These are phyloP conservation scores for Trametes elegans DNA, from an alignment of 768 basidiomycete genomes.

Conservation along the genomic window DNA sequence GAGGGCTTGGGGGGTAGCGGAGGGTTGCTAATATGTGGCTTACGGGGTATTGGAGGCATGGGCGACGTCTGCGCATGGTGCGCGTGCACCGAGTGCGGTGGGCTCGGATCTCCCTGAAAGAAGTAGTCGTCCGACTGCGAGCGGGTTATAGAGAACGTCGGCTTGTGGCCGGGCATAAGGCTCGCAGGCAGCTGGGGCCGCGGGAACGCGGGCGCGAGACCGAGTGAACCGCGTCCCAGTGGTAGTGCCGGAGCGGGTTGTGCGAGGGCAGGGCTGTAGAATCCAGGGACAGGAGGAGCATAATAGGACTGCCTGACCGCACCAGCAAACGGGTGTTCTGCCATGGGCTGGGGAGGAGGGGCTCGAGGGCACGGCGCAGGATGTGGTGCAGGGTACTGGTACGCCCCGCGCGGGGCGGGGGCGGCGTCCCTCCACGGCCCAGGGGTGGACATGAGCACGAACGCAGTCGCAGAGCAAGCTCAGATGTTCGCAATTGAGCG, in stretches of 20 bases:
- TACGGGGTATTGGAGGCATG: conserved; percentile 23
- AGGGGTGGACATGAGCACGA: conserved; percentile 11
- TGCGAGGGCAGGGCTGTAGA: conserved; percentile 19
- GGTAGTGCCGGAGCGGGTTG: conserved; percentile 3
- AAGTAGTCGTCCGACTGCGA: conserved; percentile 19
- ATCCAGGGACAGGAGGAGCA: conserved; percentile 11
- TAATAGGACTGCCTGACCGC: not conserved
- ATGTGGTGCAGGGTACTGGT: too few relatives aligned
- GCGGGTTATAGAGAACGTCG: conserved; percentile 5
- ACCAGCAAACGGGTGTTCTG: conserved; percentile 10
- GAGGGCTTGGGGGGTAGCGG: conserved; percentile 27
- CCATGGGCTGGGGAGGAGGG: conserved; percentile 6
- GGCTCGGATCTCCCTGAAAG: conserved; percentile 3
- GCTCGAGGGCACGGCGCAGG: not conserved
- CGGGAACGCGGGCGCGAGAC: conserved; percentile 11
- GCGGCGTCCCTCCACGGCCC: conserved; percentile 16
- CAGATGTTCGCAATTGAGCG: not conserved
- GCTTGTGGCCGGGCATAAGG: conserved; percentile 11
- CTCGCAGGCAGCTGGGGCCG: conserved; percentile 9
- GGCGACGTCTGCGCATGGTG: conserved; percentile 20
- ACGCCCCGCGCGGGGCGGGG: conserved; percentile 4
- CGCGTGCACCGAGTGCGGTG: not conserved
- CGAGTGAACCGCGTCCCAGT: not conserved
- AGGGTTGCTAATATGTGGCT: conserved; percentile 21
- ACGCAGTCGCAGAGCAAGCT: not conserved